phyloP scores from a whole-genome alignment of 352 stramenopile species.

The Chrysophaeum taylorii region DNA sequence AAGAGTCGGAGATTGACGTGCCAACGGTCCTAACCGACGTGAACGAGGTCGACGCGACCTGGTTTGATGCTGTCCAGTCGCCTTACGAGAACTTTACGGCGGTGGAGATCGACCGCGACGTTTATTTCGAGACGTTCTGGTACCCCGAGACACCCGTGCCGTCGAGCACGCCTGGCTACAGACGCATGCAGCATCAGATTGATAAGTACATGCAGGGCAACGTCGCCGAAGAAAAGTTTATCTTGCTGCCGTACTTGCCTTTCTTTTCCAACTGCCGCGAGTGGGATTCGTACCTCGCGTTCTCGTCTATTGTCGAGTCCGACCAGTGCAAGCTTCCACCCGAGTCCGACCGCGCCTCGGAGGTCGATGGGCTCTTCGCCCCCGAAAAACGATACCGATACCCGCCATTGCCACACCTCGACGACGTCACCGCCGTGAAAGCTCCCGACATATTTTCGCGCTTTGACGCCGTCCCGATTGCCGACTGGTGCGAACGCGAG shows the following conservation, averaged over 20 bases:
- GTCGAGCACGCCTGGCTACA: too few relatives aligned
- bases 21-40: constrained; percentile 45
- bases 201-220: not conserved
- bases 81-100: constrained; percentile 54
- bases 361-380: not conserved
- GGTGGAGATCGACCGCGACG: constrained; percentile 64
- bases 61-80: constrained; percentile 42
- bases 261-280: constrained; percentile 90
- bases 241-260: constrained; percentile 81
- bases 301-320: constrained; percentile 80
- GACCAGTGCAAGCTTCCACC: constrained; percentile 69
- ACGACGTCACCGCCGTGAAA: constrained; percentile 78
- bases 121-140: constrained; percentile 90
- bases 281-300: constrained; percentile 86
- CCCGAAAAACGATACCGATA: constrained; percentile 30
- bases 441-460: constrained; percentile 56
- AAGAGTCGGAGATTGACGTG: constrained; percentile 42
- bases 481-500: constrained; percentile 74
- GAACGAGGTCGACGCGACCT: not conserved
- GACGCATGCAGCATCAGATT: not conserved
- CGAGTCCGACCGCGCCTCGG: constrained; percentile 26
- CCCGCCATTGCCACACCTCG: constrained; percentile 75
- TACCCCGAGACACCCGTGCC: constrained; percentile 38
- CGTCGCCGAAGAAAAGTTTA: not conserved
- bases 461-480: constrained; percentile 60